Percentiles rank a stretch among this genome's conserved stretches.
phyloP scores from a whole-genome alignment of 1,139 yeast genomes.

The Trichomonascaceae sp. region DNA sequence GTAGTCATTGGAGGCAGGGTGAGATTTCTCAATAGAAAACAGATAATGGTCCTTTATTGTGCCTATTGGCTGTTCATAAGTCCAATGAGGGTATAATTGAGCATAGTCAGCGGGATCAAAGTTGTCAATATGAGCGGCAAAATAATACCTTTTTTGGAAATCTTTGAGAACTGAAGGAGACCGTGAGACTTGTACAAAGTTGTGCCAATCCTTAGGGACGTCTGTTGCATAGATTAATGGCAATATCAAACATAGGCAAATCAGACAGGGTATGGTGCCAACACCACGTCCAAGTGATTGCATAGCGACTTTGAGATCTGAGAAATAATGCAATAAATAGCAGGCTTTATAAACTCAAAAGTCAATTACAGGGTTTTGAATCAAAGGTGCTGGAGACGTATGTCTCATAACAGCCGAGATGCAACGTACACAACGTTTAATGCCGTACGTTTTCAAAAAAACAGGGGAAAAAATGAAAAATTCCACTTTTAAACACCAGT shows the following conservation, averaged over 20 bases:
- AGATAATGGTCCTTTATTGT: constrained; percentile 30
- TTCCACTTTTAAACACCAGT: neutral
- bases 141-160: constrained; percentile 24
- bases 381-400: neutral
- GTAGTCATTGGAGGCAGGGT: constrained; percentile 6
- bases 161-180: constrained; percentile 19
- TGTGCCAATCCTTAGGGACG: neutral
- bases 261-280: neutral
- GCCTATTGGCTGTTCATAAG: constrained; percentile 30
- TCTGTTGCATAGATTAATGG: neutral
- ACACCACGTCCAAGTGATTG: neutral
- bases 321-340: neutral
- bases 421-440: neutral
- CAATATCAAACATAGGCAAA: neutral
- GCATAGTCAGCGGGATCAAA: constrained; percentile 14
- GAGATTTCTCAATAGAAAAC: constrained; percentile 26
- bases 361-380: neutral
- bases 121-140: constrained; percentile 27
- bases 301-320: neutral
- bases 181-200: neutral
- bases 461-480: neutral
- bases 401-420: neutral
- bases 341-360: neutral
- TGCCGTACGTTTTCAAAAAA: neutral
- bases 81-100: constrained; percentile 20